These are phyloP conservation scores for Pichia sorboxylosa DNA, from an alignment of 1,139 yeast species.

Conservation along the genomic window DNA sequence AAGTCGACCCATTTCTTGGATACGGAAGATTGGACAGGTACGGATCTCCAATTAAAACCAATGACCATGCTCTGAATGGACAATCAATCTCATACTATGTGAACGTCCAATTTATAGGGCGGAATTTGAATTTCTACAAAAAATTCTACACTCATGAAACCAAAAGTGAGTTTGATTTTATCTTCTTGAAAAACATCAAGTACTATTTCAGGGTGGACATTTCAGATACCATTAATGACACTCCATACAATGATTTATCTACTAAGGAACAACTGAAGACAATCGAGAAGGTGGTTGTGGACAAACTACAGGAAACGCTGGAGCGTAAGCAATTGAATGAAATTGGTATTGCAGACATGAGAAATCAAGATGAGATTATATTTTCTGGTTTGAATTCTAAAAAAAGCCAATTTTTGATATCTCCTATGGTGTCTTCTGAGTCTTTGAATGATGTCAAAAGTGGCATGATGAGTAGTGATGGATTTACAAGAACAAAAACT, in stretches of 20 bases:
- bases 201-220: conserved; percentile 17
- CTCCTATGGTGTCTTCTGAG: conserved; percentile 2
- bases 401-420: conserved; percentile 5
- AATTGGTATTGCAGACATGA: conserved; percentile 13
- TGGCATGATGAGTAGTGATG: conserved; percentile 1
- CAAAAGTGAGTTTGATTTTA: conserved; percentile 15
- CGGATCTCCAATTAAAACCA: conserved; percentile 26
- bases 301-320: conserved; percentile 10
- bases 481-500: conserved; percentile 4
- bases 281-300: conserved; percentile 11
- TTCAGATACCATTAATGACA: conserved; percentile 5
- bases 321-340: conserved; percentile 10
- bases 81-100: conserved; percentile 20
- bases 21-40: conserved; percentile 29
- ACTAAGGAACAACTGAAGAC: conserved; percentile 12
- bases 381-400: conserved; percentile 6
- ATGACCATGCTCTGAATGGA: conserved; percentile 21
- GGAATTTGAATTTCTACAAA: conserved; percentile 14
- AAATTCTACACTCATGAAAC: conserved; percentile 11
- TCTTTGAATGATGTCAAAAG: conserved; percentile 3
- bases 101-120: conserved; percentile 20
- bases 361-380: conserved; percentile 11
- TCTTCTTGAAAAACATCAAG: conserved; percentile 13
- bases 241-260: conserved; percentile 7
- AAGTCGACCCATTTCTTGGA: conserved; percentile 22